These are phyloP conservation scores for Apiotrichum siamense DNA, from an alignment of 1,284 basidiomycete species.

Conservation along the genomic window DNA sequence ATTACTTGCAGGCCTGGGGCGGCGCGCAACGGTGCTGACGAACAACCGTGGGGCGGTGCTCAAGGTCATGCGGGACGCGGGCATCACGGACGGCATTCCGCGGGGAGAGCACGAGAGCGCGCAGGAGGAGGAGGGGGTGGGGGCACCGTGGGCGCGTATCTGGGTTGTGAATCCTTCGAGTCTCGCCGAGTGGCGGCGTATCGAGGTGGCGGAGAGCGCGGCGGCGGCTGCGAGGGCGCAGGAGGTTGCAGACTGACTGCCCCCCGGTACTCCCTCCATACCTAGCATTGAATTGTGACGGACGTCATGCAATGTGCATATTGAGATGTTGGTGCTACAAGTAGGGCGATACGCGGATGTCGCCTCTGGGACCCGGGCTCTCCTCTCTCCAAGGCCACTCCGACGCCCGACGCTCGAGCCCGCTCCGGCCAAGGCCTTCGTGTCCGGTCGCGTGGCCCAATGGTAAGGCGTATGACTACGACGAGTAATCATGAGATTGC, in stretches of 20 bases:
- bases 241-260: no score
- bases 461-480: background rate
- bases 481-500: background rate
- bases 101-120: background rate
- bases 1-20: constrained; percentile 21
- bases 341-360: no score
- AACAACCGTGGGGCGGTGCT: constrained; percentile 43
- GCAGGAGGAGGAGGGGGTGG: no score
- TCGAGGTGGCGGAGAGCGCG: constrained; percentile 32
- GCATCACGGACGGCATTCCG: constrained; percentile 31
- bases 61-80: constrained; percentile 39
- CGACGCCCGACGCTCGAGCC: no score
- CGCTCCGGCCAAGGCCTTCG: no score
- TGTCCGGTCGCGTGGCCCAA: background rate
- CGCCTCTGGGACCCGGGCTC: no score
- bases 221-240: no score
- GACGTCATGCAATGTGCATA: no score
- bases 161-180: constrained; percentile 44
- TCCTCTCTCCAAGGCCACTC: no score
- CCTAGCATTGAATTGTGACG: no score
- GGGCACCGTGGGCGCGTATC: constrained; percentile 23
- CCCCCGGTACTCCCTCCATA: no score
- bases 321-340: no score
- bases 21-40: constrained; percentile 37
- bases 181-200: constrained; percentile 40